Evolutionary conservation across 495 filamentous ascomycete species (phyloP).

Genomic region (Aspergillus homomorphus): DNA sequence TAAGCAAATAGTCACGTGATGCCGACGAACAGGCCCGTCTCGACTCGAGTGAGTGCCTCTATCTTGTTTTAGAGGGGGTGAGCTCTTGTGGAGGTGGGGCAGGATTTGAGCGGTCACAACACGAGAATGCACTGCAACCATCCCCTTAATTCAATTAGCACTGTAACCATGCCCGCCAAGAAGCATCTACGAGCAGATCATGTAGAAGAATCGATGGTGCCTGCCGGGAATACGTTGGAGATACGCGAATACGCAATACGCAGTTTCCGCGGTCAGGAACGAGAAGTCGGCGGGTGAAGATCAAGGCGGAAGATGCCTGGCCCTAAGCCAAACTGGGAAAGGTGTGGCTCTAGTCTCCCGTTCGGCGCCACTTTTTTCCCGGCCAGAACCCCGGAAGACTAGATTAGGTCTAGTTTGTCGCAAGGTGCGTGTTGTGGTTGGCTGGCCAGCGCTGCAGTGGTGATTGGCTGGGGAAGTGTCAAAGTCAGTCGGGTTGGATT

Average conservation of each 20-base stretch:
- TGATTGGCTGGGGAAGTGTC: conserved; percentile 24
- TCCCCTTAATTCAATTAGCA: too few relatives aligned
- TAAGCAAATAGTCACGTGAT: conserved; percentile 13
- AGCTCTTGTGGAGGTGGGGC: too few relatives aligned
- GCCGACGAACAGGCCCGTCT: too few relatives aligned
- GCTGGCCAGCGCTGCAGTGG: conserved; percentile 6
- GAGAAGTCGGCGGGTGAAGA: background rate
- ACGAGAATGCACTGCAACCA: too few relatives aligned
- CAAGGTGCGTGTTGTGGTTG: conserved; percentile 10
- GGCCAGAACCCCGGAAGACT: conserved; percentile 12
- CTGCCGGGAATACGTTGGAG: background rate
- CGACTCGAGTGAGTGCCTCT: too few relatives aligned
- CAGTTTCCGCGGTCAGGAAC: background rate
- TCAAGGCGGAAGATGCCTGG: background rate
- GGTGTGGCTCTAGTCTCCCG: background rate
- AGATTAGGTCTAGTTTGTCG: conserved; percentile 6
- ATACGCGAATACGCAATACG: background rate
- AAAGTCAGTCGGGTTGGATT: conserved; percentile 19
- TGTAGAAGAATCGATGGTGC: background rate
- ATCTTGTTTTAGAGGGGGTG: too few relatives aligned
- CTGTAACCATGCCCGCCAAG: too few relatives aligned
- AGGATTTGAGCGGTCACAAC: too few relatives aligned
- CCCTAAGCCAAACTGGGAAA: background rate
- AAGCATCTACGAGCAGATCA: too few relatives aligned
- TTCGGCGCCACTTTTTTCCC: conserved; percentile 8